phyloP scores from a whole-genome alignment of 345 rosid genomes.

The Euphorbia peplus region DNA sequence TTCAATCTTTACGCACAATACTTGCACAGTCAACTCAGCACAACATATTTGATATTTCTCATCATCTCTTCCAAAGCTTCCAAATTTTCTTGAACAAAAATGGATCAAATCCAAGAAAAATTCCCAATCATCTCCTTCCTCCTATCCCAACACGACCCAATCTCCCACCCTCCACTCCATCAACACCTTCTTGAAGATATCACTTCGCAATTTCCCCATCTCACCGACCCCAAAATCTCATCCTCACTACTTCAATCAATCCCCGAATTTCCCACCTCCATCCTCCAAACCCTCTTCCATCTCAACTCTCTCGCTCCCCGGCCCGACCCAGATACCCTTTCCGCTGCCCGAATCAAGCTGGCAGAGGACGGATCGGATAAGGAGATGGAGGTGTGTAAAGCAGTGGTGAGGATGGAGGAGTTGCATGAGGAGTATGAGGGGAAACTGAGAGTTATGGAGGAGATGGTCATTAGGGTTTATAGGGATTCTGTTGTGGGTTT shows the following conservation, averaged over 20 bases:
- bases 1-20: too few species aligned
- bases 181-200: not conserved
- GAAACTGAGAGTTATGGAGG: conserved; percentile 18
- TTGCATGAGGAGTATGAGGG: conserved; percentile 18
- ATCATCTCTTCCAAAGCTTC: too few species aligned
- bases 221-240: conserved; percentile 11
- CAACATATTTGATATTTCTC: too few species aligned
- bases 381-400: conserved; percentile 20
- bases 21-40: too few species aligned
- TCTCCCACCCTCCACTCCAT: conserved; percentile 7
- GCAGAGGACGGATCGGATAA: not conserved
- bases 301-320: conserved; percentile 15
- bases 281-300: conserved; percentile 9
- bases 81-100: not conserved
- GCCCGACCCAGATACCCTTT: conserved; percentile 21
- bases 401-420: conserved; percentile 24
- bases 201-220: conserved; percentile 15
- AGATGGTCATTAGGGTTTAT: conserved; percentile 22
- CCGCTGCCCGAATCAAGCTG: conserved; percentile 19
- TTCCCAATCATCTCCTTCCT: conserved; percentile 19
- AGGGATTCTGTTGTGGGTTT: conserved; percentile 4
- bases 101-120: conserved; percentile 4
- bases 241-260: conserved; percentile 9
- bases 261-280: conserved; percentile 11
- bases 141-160: conserved; percentile 10